A percentile compares a stretch with the other conserved stretches of the same genome.
Conservation (phyloP, 805 yeast species). For the Cyberlindnera mrakii region DNA sequence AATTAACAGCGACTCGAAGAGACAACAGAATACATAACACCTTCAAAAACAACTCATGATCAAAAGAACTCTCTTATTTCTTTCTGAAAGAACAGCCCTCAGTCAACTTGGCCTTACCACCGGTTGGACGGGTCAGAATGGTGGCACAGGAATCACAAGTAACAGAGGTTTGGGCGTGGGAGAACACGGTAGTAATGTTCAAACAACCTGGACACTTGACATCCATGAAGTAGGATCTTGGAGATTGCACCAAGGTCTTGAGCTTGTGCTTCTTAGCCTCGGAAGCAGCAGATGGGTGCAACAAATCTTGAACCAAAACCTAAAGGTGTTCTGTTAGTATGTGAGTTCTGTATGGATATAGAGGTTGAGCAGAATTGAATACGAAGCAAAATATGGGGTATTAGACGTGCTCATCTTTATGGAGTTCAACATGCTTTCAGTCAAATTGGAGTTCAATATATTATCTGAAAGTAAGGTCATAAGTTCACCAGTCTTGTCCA, state of each 20-base stretch:
- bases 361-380: too few species aligned
- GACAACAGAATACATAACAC: not conserved
- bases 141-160: slow-evolving; percentile 98
- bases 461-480: too few species aligned
- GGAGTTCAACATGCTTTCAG: too few species aligned
- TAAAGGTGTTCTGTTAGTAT: slow-evolving; percentile 10
- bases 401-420: too few species aligned
- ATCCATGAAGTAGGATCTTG: slow-evolving; percentile 99
- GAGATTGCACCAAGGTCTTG: slow-evolving; percentile 94
- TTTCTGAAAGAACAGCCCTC: slow-evolving; percentile 99
- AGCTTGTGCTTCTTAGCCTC: slow-evolving; percentile 97
- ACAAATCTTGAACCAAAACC: slow-evolving; percentile 99
- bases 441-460: too few species aligned
- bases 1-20: not conserved
- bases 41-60: not conserved
- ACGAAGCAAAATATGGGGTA: too few species aligned
- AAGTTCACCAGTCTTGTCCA: too few species aligned
- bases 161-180: slow-evolving; percentile 99
- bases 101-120: slow-evolving; percentile 99
- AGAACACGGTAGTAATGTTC: slow-evolving; percentile 98
- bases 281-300: slow-evolving; percentile 95
- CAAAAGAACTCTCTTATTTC: slow-evolving; percentile 52
- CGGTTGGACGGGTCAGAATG: slow-evolving; percentile 97
- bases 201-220: slow-evolving; percentile 99
- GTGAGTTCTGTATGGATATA: too few species aligned